Base-by-base conservation (phyloP, 2,329 filamentous ascomycete species). In the Metarhizium rileyi region DNA sequence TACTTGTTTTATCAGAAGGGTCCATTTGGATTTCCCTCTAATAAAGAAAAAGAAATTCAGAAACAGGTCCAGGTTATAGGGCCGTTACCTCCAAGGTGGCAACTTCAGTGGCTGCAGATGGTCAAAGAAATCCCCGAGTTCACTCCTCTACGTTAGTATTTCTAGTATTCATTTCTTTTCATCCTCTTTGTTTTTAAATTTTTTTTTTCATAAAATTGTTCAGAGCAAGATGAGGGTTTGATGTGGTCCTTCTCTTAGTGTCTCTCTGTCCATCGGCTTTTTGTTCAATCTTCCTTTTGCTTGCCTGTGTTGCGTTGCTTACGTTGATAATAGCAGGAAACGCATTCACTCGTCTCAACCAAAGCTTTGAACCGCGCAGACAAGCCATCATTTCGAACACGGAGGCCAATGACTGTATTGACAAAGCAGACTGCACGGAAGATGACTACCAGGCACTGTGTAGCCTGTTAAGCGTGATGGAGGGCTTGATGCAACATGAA, bases 371-470 rank as follows among this genome's bases (percentile, higher is more conserved):
- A 22, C 36, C 36, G 20, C 36, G 20, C 20, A 40, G 36, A 22
- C 18, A 8, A 12, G 20, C n/a, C n/a, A 36, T 46, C 4, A 46
- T 46, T 26, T 23, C 28, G 4, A 23, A 46, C 35, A 25, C 30
- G n/a, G 44, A 46, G 25, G 14, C 18, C 7, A 30, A 48, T 38
- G 9, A 22, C 1, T 22, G 38, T 3, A 44, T 33, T 38, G 51
- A 40, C 23, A 42, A 30, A 42, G 35, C 4, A 40, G 28, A 23
- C 20, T 47, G n/a, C 5, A 44, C 2, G 4, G 46, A 47, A 5
- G 20, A 38, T 8, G 52, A 54, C 23, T 54, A 47, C 23, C 20
- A 47, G 30, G 48, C 38, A 2, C 33, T 54, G 26, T 23, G 28
- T 33, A 43, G 30, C 30, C 43, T 54, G 4, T 4, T 46, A 4